These are phyloP conservation scores for Syncephalastrum racemosum DNA, from an alignment of 371 early-diverging fungal genomes.

Conservation along the genomic window DNA sequence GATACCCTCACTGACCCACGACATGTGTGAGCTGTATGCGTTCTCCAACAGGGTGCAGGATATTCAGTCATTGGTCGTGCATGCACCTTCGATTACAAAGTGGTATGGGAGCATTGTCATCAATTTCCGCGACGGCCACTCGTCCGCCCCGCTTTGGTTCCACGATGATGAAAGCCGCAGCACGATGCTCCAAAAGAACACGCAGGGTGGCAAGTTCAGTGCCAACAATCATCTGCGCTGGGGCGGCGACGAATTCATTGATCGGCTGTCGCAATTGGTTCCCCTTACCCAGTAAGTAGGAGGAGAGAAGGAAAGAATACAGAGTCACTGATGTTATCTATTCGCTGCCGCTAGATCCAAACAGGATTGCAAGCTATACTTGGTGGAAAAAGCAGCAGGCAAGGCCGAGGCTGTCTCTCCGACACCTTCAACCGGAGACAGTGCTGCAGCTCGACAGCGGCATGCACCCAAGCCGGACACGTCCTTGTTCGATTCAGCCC, in stretches of 20 bases:
- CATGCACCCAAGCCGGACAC: constrained; percentile 1
- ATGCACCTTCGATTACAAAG: constrained; percentile 41
- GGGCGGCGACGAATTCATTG: constrained; percentile 53
- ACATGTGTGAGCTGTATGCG: constrained; percentile 30
- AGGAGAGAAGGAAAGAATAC: neutral
- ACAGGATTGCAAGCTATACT: constrained; percentile 10
- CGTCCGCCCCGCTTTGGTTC: constrained; percentile 43
- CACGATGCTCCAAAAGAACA: constrained; percentile 46
- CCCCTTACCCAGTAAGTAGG: constrained; percentile 24
- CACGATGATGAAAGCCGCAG: constrained; percentile 55
- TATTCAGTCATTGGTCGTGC: constrained; percentile 38
- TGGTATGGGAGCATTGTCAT: constrained; percentile 48
- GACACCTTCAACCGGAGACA: neutral
- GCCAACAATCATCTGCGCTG: constrained; percentile 27
- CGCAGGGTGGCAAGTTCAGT: constrained; percentile 36
- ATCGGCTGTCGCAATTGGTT: constrained; percentile 27
- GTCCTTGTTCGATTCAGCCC: constrained; percentile 32
- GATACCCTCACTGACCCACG: constrained; percentile 23
- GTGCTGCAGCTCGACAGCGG: neutral
- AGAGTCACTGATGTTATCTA: neutral
- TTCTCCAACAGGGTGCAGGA: constrained; percentile 24
- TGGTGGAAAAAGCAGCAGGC: neutral
- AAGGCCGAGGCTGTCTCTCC: neutral
- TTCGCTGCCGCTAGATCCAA: constrained; percentile 19
- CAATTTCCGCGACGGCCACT: constrained; percentile 42